Evolutionary conservation across 129 eudicot genomes (phyloP).

Genomic region (Silybum marianum): DNA sequence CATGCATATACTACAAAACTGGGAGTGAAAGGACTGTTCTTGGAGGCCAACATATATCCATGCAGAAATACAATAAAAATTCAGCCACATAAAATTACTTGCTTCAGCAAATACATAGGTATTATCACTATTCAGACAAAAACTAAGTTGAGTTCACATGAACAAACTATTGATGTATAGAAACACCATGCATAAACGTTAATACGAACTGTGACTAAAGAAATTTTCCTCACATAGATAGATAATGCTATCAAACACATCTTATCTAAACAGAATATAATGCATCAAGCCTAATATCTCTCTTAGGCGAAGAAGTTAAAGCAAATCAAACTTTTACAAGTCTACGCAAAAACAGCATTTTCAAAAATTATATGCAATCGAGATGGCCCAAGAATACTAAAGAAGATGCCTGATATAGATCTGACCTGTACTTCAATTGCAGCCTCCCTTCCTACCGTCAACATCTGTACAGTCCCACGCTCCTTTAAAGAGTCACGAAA

Average conservation of each 20-base stretch:
- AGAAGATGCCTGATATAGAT: slow-evolving; percentile 4
- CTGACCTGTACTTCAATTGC: slow-evolving; percentile 95
- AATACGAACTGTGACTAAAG: background rate
- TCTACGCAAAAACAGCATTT: background rate
- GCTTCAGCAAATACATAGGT: background rate
- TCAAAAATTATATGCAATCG: background rate
- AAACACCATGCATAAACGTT: background rate
- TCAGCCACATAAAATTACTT: background rate
- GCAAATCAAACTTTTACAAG: background rate
- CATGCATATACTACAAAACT: background rate
- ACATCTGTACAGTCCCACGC: slow-evolving; percentile 89
- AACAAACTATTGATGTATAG: background rate
- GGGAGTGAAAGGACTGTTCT: background rate
- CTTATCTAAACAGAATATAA: background rate
- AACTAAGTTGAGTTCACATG: background rate
- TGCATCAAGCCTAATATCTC: background rate
- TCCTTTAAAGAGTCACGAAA: slow-evolving; percentile 86
- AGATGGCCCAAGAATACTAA: background rate
- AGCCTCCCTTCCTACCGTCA: slow-evolving; percentile 97
- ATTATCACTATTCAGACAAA: background rate
- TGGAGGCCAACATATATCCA: background rate
- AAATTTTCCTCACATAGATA: background rate
- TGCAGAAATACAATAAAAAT: background rate
- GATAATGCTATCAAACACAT: background rate
- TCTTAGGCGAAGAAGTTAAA: background rate